Base-by-base conservation (phyloP, 345 rosid genomes). In the Turnera subulata region DNA sequence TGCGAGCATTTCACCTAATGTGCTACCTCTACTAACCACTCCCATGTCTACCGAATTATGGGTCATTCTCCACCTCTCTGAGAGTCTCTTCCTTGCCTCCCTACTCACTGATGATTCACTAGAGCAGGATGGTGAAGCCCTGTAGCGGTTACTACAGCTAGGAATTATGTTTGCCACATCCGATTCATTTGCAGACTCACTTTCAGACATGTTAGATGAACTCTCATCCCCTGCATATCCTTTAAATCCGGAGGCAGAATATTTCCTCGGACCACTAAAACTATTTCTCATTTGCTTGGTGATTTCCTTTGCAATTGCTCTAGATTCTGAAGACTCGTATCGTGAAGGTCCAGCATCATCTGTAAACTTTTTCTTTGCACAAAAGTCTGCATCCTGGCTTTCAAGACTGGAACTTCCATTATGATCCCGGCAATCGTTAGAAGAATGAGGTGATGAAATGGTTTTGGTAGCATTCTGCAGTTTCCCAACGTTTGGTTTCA, bases 1-100 rank as follows among this genome's bases (percentile, higher is more conserved):
- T 51, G 91, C 77, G 71, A 94, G 99, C 99, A 94, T 90, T 61
- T 94, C 99, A 49, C 89, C 89, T 46, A 94, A 70, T 39, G 99
- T 94, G 64, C 82, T 76, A 55, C 96, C 71, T 60, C 82, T 72
- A 59, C 80, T 70, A 63, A 68, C 65, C 24, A 65, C 73, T 61
- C 77, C 78, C 60, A 78, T 57, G 56, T 86, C 91, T 46, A 79
- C 79, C 40, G 77, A 79, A 58, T 64, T 78, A 58, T 84, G 95
- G 56, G 86, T 72, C 80, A 88, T 72, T 62, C 77, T 86, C 99
- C 99, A 94, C 80, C 99, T 84, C 76, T 88, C 95, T 50, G 96
- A 88, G 47, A 94, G 83, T 79, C 99, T 84, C 76, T 77, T 84
- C 75, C 72, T 88, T 12, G 99, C 97, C 78, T 94, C 97, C 71